These are phyloP conservation scores for Globisporangium megalacanthum DNA, from an alignment of 352 stramenopile genomes.

Conservation along the genomic window DNA sequence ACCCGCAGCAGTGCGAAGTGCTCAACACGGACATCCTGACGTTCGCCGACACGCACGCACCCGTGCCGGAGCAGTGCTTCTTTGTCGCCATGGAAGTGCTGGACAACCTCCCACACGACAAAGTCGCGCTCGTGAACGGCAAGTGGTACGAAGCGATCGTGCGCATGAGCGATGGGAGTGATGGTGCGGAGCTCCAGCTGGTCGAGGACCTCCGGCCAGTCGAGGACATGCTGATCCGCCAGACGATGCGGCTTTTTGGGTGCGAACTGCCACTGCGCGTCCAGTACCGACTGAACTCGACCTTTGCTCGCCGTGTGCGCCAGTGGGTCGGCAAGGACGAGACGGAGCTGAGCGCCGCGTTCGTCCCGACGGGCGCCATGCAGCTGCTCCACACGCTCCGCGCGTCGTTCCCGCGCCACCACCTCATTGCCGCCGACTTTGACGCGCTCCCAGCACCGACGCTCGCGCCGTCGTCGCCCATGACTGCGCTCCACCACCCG, in stretches of 20 bases:
- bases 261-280: constrained; percentile 64
- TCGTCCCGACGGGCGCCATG: constrained; percentile 85
- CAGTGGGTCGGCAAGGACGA: constrained; percentile 45
- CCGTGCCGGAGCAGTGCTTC: constrained; percentile 55
- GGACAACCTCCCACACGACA: constrained; percentile 91
- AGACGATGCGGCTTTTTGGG: constrained; percentile 68
- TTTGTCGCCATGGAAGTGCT: constrained; percentile 87
- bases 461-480: constrained; percentile 34
- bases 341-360: constrained; percentile 57
- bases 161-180: constrained; percentile 15
- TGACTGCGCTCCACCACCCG: constrained; percentile 55
- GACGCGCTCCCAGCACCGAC: constrained; percentile 76
- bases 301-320: constrained; percentile 47
- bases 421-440: constrained; percentile 87
- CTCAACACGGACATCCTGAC: constrained; percentile 81
- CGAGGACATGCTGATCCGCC: constrained; percentile 62
- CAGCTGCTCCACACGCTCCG: constrained; percentile 82
- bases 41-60: constrained; percentile 51
- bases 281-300: constrained; percentile 53
- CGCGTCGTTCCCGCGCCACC: constrained; percentile 75
- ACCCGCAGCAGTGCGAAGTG: constrained; percentile 63
- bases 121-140: constrained; percentile 67
- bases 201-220: constrained; percentile 46
- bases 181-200: constrained; percentile 17
- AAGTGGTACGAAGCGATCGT: constrained; percentile 78